Conservation (phyloP, 1,284 basidiomycete species). For the Cystobasidiaceae sp. region DNA sequence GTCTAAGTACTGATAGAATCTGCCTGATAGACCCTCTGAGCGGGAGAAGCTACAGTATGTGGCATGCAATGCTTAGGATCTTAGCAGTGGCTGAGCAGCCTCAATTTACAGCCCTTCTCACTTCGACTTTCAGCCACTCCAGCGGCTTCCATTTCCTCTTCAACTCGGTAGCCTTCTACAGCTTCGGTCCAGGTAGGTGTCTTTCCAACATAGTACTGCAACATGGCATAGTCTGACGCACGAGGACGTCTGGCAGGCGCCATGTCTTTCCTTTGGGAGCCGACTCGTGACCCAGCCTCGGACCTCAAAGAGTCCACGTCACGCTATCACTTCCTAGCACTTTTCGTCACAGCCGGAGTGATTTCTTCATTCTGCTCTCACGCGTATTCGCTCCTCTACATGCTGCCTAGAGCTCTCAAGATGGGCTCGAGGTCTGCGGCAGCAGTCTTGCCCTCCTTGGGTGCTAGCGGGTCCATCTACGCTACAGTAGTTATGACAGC, state of each 20-base stretch:
- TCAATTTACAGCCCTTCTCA: constrained; percentile 4
- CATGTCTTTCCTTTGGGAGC: constrained; percentile 26
- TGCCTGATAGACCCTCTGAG: constrained; percentile 6
- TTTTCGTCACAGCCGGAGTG: constrained; percentile 24
- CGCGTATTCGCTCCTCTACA: constrained; percentile 9
- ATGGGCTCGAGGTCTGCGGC: constrained; percentile 1
- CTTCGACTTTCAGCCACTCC: constrained; percentile 19
- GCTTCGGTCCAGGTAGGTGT: constrained; percentile 16
- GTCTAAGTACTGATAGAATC: neutral
- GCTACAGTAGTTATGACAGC: constrained; percentile 27
- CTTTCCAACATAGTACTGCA: neutral
- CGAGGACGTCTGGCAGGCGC: neutral
- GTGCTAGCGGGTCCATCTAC: constrained; percentile 28
- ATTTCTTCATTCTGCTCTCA: constrained; percentile 18
- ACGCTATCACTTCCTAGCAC: constrained; percentile 20
- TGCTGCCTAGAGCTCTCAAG: constrained; percentile 9
- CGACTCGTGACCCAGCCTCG: constrained; percentile 4
- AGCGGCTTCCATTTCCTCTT: constrained; percentile 27
- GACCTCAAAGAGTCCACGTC: constrained; percentile 22
- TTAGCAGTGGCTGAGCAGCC: too few relatives aligned
- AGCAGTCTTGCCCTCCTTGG: constrained; percentile 20
- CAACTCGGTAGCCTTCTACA: constrained; percentile 30
- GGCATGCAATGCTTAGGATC: too few relatives aligned
- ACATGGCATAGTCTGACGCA: neutral
- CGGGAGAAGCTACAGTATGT: constrained; percentile 27